phyloP scores from a whole-genome alignment of 2,329 filamentous ascomycete species.

The Tolypocladium endophyticum region DNA sequence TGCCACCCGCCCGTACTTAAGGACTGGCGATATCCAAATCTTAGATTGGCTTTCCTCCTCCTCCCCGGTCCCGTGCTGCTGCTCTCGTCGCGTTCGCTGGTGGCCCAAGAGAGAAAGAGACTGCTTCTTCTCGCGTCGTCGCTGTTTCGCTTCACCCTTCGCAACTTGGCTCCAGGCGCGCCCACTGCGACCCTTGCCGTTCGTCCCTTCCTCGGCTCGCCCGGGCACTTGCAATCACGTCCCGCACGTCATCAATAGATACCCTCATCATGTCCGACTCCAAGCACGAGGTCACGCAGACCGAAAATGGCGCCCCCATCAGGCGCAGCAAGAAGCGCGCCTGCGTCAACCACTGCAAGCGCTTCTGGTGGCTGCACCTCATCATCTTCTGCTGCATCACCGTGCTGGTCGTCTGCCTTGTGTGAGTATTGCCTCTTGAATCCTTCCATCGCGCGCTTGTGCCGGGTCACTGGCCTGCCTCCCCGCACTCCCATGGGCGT shows the following conservation, averaged over 20 bases:
- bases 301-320: slow-evolving; percentile 18
- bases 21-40: slow-evolving; percentile 5
- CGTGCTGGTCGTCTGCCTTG: slow-evolving; percentile 44
- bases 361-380: slow-evolving; percentile 53
- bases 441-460: not conserved
- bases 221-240: not conserved
- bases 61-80: not conserved
- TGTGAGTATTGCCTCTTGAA: slow-evolving; percentile 35
- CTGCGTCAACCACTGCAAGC: slow-evolving; percentile 36
- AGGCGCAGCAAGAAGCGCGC: slow-evolving; percentile 24
- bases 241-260: not conserved
- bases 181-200: not conserved
- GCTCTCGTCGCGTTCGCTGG: not conserved
- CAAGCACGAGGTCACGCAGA: slow-evolving; percentile 23
- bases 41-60: not conserved
- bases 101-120: not conserved
- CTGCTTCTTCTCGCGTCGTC: not conserved
- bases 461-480: not conserved
- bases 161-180: not conserved
- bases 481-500: not conserved
- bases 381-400: slow-evolving; percentile 37
- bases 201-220: not conserved
- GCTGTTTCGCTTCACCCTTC: not conserved
- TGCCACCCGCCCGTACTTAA: slow-evolving; percentile 1
- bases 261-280: slow-evolving; percentile 22